phyloP scores from a whole-genome alignment of 2,329 filamentous ascomycete species.

The Aspergillus proliferans region DNA sequence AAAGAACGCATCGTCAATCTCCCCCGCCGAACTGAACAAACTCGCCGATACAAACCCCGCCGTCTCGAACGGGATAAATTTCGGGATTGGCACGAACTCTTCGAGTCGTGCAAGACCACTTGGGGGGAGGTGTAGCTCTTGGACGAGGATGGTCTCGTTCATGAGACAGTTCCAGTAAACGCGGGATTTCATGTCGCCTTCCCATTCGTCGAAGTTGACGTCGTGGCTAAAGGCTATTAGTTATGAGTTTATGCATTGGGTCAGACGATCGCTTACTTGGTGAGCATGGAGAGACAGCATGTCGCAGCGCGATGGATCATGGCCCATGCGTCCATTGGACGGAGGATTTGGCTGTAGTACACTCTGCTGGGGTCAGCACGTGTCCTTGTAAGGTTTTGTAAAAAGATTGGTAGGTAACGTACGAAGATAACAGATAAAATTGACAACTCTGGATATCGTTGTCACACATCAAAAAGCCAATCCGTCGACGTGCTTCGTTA shows the following conservation, averaged over 20 bases:
- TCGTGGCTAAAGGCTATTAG: conserved; percentile 24
- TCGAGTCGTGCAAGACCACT: conserved; percentile 48
- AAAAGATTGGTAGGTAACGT: conserved; percentile 6
- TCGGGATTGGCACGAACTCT: conserved; percentile 48
- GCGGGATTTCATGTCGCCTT: conserved; percentile 51
- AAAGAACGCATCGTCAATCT: conserved; percentile 49
- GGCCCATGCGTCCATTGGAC: conserved; percentile 50
- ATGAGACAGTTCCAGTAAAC: conserved; percentile 53
- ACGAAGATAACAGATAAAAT: conserved; percentile 48
- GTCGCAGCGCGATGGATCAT: conserved; percentile 48
- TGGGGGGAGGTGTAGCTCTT: conserved; percentile 48
- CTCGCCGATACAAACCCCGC: conserved; percentile 26
- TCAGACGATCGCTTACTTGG: conserved; percentile 28
- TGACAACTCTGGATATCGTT: conserved; percentile 48
- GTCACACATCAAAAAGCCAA: conserved; percentile 48
- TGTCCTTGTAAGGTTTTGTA: background rate
- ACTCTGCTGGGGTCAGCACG: conserved; percentile 22
- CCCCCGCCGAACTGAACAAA: conserved; percentile 22
- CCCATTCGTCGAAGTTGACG: conserved; percentile 46
- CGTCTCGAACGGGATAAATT: conserved; percentile 44
- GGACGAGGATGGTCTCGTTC: conserved; percentile 51
- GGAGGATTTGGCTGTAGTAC: conserved; percentile 48
- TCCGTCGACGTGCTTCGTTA: conserved; percentile 48
- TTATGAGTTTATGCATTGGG: background rate
- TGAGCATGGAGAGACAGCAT: conserved; percentile 45